Conservation (phyloP, 345 rosid genomes). For the Sapria himalayana region DNA sequence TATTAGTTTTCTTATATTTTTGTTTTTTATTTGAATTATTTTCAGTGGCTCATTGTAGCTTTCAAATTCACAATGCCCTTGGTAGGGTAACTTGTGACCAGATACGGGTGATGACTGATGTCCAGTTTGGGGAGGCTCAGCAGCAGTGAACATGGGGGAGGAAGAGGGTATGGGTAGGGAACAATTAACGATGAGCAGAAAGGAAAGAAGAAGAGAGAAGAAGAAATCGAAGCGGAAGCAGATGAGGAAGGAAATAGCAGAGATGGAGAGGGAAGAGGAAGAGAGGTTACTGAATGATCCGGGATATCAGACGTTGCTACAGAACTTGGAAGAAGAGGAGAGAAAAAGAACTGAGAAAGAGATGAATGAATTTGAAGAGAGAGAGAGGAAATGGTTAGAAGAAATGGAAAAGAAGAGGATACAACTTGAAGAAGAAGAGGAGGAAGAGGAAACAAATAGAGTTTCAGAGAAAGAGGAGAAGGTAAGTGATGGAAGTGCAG, state of each 20-base stretch:
- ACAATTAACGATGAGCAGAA: constrained; percentile 32
- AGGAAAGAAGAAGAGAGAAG: constrained; percentile 57
- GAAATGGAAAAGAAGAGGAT: constrained; percentile 34
- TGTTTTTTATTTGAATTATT: too few relatives aligned
- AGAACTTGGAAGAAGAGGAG: constrained; percentile 43
- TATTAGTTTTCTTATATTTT: too few relatives aligned
- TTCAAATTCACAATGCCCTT: too few relatives aligned
- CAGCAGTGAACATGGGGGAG: too few relatives aligned
- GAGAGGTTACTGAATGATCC: constrained; percentile 46
- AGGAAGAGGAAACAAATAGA: constrained; percentile 13
- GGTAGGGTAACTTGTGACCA: too few relatives aligned
- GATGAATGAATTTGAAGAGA: constrained; percentile 51
- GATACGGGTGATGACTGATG: too few relatives aligned
- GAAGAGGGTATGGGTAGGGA: too few relatives aligned
- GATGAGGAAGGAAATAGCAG: constrained; percentile 47
- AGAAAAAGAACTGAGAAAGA: constrained; percentile 30
- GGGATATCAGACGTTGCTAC: constrained; percentile 31
- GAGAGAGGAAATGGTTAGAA: constrained; percentile 52
- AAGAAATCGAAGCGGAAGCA: constrained; percentile 76
- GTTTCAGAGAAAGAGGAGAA: constrained; percentile 17
- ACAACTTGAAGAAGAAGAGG: constrained; percentile 18
- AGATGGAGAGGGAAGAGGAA: constrained; percentile 39
- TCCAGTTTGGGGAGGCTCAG: too few relatives aligned
- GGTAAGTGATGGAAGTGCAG: constrained; percentile 21
- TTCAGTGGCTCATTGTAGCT: too few relatives aligned